These are phyloP conservation scores for Beauveria bassiana DNA, from an alignment of 2,329 filamentous ascomycete species.

Conservation along the genomic window DNA sequence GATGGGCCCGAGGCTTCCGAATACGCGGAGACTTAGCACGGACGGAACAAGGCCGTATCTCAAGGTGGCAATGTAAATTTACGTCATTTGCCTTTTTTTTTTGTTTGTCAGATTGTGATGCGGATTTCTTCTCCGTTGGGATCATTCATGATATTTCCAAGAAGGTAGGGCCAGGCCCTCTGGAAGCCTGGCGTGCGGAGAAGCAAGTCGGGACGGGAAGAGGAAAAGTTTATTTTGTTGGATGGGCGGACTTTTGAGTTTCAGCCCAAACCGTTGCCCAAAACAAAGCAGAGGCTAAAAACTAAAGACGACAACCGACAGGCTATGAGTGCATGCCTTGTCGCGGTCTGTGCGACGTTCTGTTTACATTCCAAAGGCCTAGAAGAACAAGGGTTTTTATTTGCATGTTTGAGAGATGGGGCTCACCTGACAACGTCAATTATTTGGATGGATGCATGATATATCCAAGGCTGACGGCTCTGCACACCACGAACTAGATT, in stretches of 20 bases:
- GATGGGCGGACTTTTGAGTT: background rate
- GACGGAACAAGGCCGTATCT: background rate
- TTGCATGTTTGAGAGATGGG: background rate
- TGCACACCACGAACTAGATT: background rate
- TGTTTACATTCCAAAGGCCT: conserved; percentile 1
- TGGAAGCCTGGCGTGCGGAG: background rate
- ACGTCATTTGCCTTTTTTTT: background rate
- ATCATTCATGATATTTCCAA: too few species aligned
- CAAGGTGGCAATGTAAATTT: background rate
- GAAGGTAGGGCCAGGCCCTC: too few species aligned
- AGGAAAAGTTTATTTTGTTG: background rate
- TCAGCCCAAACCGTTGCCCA: background rate
- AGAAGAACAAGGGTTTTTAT: background rate
- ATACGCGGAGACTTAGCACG: background rate
- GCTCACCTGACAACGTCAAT: background rate
- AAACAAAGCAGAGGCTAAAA: background rate
- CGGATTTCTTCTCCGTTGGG: too few species aligned
- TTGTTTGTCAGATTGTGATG: too few species aligned
- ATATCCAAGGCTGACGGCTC: background rate
- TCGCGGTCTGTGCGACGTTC: too few species aligned
- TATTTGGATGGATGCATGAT: background rate
- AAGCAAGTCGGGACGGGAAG: background rate
- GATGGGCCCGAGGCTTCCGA: background rate
- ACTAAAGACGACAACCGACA: background rate
- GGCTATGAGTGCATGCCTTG: background rate